These are phyloP conservation scores for Solanum chilense DNA, from an alignment of 257 asterid genomes.

Conservation along the genomic window DNA sequence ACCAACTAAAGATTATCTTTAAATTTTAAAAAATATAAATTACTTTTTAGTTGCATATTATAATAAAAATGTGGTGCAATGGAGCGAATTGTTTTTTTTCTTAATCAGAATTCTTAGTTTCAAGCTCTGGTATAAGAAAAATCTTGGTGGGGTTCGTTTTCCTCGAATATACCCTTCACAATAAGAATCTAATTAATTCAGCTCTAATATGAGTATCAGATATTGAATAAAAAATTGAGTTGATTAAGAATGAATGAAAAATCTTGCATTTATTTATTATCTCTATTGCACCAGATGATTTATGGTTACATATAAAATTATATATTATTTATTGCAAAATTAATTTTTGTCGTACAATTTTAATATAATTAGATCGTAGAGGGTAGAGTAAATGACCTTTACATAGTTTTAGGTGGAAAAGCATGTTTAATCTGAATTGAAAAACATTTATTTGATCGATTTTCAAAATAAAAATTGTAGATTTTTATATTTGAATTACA, in stretches of 20 bases:
- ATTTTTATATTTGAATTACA: no score
- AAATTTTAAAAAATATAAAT: no score
- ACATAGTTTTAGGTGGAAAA: background rate
- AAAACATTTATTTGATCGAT: no score
- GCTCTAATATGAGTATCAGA: no score
- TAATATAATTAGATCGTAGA: background rate
- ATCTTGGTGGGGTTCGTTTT: background rate
- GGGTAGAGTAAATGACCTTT: background rate
- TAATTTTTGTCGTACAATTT: no score
- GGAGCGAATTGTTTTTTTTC: background rate
- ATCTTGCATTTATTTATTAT: background rate
- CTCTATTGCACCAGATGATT: background rate
- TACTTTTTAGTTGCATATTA: no score
- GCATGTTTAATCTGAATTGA: background rate
- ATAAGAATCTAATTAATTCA: no score
- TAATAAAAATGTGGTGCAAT: background rate
- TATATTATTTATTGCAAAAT: background rate
- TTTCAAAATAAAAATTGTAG: no score
- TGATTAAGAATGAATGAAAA: background rate
- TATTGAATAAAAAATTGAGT: no score
- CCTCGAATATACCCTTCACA: background rate
- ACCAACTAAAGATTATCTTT: no score
- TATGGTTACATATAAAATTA: no score
- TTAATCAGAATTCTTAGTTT: background rate
- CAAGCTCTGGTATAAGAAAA: background rate